Base-by-base conservation (phyloP, 2,329 filamentous ascomycete genomes). In the Alternaria conjuncta region DNA sequence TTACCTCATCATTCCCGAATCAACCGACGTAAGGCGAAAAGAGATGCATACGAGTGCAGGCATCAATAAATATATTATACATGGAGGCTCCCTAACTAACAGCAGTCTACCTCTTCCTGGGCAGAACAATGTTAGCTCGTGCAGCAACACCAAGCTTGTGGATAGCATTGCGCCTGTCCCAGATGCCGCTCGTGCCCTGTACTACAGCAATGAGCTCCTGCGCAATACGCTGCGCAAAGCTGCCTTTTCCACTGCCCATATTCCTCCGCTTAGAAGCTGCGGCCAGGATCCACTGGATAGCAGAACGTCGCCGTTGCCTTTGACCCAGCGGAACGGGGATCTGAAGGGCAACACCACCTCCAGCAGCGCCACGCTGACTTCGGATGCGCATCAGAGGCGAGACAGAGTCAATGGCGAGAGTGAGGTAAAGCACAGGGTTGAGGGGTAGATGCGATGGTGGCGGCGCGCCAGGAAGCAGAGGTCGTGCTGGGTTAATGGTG, bases 281-380 rank as follows among this genome's bases (percentile, higher is more conserved):
- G 66, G 93, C 90, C 62, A 98, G 81, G 71, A 99, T 97, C 96
- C 96, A 99, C 79, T 87, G 84, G 69, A 97, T 91, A 2, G 95
- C 94, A 55, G 86, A 85, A 59, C 94, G 86, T 70, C 95, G 86
- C 66, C 95, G 87, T 79, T 96, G 92, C 64, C 93, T 87, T 67
- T 90, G 82, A 1, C 85, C 84, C 20, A 98, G 84, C 1, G 96
- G 95, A 21, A 90, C 85, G 0, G 96, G 96, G 36, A 97, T 86
- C 60, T 95, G 93, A 62, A 97, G 86, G 12, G 93, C 88, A 36
- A 88, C 87, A 80, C 96, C 96, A 84, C 96, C 96, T 81, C 95
- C 95, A 1, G 91, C 92, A 36, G 92, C 88, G 70, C 93, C 94
- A 74, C 89, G 89, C 72, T 93, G 87, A 65, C 87, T 87, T 58